phyloP scores from a whole-genome alignment of 345 rosid genomes.

The Rhizophora mangle region DNA sequence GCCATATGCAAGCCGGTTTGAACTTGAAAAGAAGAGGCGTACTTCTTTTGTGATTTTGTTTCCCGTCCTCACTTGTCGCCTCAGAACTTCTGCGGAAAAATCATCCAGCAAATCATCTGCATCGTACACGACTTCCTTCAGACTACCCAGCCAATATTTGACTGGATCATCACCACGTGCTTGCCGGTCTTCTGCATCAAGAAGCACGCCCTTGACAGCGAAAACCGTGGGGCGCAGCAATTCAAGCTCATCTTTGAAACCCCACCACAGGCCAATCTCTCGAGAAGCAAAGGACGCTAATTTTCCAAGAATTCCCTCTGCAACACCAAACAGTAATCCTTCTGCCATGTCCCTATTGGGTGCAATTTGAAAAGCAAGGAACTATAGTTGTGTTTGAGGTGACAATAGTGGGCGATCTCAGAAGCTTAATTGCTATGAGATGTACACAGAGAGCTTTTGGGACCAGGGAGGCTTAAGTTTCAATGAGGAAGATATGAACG shows the following conservation, averaged over 20 bases:
- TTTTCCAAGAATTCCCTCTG: no score
- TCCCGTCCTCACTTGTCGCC: background rate
- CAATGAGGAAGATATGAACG: no score
- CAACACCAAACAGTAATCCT: no score
- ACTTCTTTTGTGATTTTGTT: background rate
- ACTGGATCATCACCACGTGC: background rate
- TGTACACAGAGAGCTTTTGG: no score
- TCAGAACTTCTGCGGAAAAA: conserved; percentile 15
- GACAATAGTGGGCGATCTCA: no score
- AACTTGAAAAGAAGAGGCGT: conserved; percentile 10
- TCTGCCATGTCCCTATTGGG: no score
- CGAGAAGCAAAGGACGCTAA: no score
- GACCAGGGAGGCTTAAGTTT: no score
- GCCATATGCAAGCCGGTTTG: conserved; percentile 11
- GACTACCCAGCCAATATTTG: conserved; percentile 24
- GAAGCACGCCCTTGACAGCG: conserved; percentile 13
- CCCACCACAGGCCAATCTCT: no score
- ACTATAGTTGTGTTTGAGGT: no score
- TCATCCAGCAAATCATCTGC: conserved; percentile 39
- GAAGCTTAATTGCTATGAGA: no score
- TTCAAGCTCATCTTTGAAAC: background rate
- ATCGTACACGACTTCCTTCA: conserved; percentile 26
- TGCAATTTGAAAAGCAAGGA: no score
- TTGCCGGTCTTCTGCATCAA: background rate
- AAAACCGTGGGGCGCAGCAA: background rate